Percentiles rank a stretch among this genome's conserved stretches.
phyloP scores from a whole-genome alignment of 2,329 filamentous ascomycete genomes.

The Elsinoe ampelina region DNA sequence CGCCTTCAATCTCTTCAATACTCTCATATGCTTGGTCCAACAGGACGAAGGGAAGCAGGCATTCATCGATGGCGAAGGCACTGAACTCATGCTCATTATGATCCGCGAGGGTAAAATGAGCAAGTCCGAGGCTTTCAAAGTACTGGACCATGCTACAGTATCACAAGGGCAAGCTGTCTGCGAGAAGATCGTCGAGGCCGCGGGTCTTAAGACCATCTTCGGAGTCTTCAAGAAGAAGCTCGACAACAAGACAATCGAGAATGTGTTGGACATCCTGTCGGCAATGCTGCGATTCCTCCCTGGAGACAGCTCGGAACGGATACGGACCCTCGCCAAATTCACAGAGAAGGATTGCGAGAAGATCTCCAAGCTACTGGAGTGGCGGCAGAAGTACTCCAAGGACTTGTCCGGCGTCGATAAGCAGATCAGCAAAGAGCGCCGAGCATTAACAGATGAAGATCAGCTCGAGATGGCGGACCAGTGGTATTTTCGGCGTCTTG shows the following conservation, averaged over 20 bases:
- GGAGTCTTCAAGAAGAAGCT: constrained; percentile 79
- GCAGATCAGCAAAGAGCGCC: constrained; percentile 51
- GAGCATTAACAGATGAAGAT: constrained; percentile 47
- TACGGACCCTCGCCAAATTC: constrained; percentile 84
- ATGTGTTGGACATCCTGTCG: constrained; percentile 75
- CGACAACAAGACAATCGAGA: constrained; percentile 59
- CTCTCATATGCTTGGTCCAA: constrained; percentile 70
- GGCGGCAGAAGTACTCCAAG: constrained; percentile 62
- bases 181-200: constrained; percentile 67
- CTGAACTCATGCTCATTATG: constrained; percentile 88
- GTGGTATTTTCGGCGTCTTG: constrained; percentile 65
- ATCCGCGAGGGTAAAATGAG: constrained; percentile 78
- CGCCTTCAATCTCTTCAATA: constrained; percentile 87
- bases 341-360: constrained; percentile 93
- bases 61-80: constrained; percentile 81
- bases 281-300: constrained; percentile 73
- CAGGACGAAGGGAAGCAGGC: constrained; percentile 65
- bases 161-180: constrained; percentile 56
- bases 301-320: constrained; percentile 65
- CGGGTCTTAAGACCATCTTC: constrained; percentile 76
- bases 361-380: constrained; percentile 57
- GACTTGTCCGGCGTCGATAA: constrained; percentile 55
- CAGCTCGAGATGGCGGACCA: constrained; percentile 55
- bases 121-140: constrained; percentile 66
- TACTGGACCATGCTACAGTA: constrained; percentile 72